Conservation (phyloP, 345 rosid species). For the Leavenworthia alabamica region DNA sequence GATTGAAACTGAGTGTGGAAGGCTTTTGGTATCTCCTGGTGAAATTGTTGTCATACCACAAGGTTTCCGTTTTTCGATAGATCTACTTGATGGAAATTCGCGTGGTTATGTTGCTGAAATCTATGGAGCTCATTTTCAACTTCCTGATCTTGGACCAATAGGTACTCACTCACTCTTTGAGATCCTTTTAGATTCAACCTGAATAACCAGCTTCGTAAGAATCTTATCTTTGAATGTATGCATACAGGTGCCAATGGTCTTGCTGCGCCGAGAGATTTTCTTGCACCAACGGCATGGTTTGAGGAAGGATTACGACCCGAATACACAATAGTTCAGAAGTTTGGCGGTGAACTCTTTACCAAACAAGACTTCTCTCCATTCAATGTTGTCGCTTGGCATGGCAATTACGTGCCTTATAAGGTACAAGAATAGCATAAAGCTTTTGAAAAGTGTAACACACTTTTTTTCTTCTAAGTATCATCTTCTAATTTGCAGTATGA, state of each 20-base stretch:
- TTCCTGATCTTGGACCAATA: conserved; percentile 98
- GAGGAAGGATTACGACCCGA: conserved; percentile 61
- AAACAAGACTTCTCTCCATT: conserved; percentile 96
- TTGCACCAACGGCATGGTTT: conserved; percentile 80
- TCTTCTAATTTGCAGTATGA: conserved; percentile 60
- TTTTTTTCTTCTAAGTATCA: too few relatives aligned
- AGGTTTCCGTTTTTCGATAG: conserved; percentile 72
- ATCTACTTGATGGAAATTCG: conserved; percentile 80
- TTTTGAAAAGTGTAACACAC: background rate
- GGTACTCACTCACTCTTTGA: conserved; percentile 55
- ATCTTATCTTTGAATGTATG: background rate
- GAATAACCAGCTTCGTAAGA: background rate
- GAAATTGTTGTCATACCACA: conserved; percentile 83
- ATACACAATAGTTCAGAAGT: conserved; percentile 70
- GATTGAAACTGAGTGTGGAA: conserved; percentile 93
- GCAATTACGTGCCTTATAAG: conserved; percentile 90
- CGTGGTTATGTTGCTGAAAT: conserved; percentile 91
- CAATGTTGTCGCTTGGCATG: conserved; percentile 98
- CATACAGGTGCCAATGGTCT: conserved; percentile 89
- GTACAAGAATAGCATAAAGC: conserved; percentile 37
- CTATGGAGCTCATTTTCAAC: conserved; percentile 90
- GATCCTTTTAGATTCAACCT: conserved; percentile 12
- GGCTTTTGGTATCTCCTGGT: conserved; percentile 75
- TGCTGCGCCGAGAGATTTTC: conserved; percentile 92
- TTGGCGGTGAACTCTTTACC: conserved; percentile 77